Percentiles rank a stretch among this genome's conserved stretches.
phyloP scores from a whole-genome alignment of 169 alveolate genomes.

The Pseudocohnilembus persalinus region DNA sequence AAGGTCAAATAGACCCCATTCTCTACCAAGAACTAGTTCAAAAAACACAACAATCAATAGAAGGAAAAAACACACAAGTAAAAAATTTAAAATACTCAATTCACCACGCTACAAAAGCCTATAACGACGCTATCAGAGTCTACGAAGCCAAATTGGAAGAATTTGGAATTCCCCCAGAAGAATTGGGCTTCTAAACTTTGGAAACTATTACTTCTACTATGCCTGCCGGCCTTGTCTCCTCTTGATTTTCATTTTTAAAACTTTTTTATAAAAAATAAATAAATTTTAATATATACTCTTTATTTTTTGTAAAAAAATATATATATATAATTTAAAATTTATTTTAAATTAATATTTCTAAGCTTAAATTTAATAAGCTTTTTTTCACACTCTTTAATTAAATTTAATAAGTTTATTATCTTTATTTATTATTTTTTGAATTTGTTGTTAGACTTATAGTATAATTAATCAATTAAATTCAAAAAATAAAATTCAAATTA shows the following conservation, averaged over 20 bases:
- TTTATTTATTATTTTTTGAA: too few relatives aligned
- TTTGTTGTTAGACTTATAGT: too few relatives aligned
- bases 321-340: too few relatives aligned
- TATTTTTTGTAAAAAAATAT: not conserved
- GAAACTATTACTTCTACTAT: slow-evolving; percentile 77
- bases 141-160: slow-evolving; percentile 84
- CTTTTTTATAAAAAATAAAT: not conserved
- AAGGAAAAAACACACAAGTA: slow-evolving; percentile 69
- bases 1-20: slow-evolving; percentile 60
- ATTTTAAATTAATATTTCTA: too few relatives aligned
- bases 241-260: slow-evolving; percentile 48
- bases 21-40: slow-evolving; percentile 61
- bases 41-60: slow-evolving; percentile 74
- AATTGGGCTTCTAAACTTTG: slow-evolving; percentile 77
- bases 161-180: slow-evolving; percentile 87
- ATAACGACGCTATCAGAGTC: slow-evolving; percentile 84
- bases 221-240: slow-evolving; percentile 89
- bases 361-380: too few relatives aligned
- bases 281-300: not conserved
- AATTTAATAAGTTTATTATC: too few relatives aligned
- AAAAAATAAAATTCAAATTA: too few relatives aligned
- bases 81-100: slow-evolving; percentile 74
- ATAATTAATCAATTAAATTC: too few relatives aligned
- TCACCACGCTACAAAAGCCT: slow-evolving; percentile 83
- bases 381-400: too few relatives aligned